These are phyloP conservation scores for Colletotrichum sp. DNA, from an alignment of 2,329 filamentous ascomycete genomes.

Conservation along the genomic window DNA sequence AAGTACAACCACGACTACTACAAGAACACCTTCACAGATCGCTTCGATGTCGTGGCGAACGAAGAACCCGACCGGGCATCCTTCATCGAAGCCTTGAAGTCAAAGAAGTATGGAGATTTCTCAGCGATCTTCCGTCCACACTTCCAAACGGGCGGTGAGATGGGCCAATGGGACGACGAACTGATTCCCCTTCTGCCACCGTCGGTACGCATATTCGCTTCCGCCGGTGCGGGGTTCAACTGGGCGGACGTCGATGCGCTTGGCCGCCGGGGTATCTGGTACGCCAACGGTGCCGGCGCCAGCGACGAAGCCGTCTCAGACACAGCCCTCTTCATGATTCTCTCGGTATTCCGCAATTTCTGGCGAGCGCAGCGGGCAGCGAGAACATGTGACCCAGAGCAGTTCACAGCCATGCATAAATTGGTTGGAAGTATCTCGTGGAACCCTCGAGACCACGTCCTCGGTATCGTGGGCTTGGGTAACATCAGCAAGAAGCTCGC, in stretches of 20 bases:
- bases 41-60: conserved; percentile 45
- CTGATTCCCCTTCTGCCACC: conserved; percentile 57
- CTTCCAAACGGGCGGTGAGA: conserved; percentile 66
- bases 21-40: conserved; percentile 37
- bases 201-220: conserved; percentile 62
- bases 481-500: conserved; percentile 51
- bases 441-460: conserved; percentile 50
- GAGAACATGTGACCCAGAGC: conserved; percentile 40
- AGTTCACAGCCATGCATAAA: conserved; percentile 48
- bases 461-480: conserved; percentile 60
- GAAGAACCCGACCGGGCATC: conserved; percentile 36
- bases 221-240: conserved; percentile 66
- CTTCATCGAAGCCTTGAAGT: conserved; percentile 45
- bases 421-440: conserved; percentile 49
- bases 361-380: conserved; percentile 51
- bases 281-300: conserved; percentile 46
- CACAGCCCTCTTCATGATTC: conserved; percentile 44
- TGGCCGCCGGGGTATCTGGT: conserved; percentile 40
- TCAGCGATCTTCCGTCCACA: conserved; percentile 59
- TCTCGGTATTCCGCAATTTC: conserved; percentile 55
- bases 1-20: conserved; percentile 51
- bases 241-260: conserved; percentile 62
- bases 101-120: conserved; percentile 32
- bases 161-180: conserved; percentile 65
- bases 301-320: conserved; percentile 49